Base-by-base conservation (phyloP, 2,329 filamentous ascomycete genomes). In the Exophiala lecanii-corni region DNA sequence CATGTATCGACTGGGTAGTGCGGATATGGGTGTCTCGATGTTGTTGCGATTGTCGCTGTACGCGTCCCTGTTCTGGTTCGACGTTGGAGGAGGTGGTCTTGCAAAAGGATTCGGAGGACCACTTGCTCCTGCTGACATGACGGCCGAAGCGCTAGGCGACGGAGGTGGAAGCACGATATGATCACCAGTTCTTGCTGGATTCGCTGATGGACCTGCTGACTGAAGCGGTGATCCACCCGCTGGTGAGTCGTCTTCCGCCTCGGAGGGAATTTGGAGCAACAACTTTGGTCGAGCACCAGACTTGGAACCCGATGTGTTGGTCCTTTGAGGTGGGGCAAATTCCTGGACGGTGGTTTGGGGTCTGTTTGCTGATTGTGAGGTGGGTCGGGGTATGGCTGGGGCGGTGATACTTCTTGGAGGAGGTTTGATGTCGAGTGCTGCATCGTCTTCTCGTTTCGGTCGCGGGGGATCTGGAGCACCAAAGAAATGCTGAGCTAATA, bases 21-120 rank as follows among this genome's bases (percentile, higher is more conserved):
- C 89, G 2, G 89, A 96, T n/a, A 94, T 89, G 0, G 92, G 92
- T 0, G 92, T 92, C 59, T 92, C 69, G 34, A 69, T 68, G 39
- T 66, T 59, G 41, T 50, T 56, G 45, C 55, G 47, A 48, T 45
- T 62, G 52, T 55, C 50, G 5, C 59, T 54, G 23, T 71, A 67
- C n/a, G 69, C 65, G 23, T 60, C 60, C 33, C 68, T 68, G 37
- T 65, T 63, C 28, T 71, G 59, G 60, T 51, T 28, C 57, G 55
- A 34, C 12, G 53, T 59, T n/a, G 89, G 86, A 3, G 86, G 88
- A 18, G 82, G 78, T 1, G 91, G 92, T 31, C 91, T 78, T 5
- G 92, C 92, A 63, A 97, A 98, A 0, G 92, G 92, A 62, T 98
- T 98, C 2, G 89, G 89, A 10, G 92, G 92, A 0, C 92, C 92